Evolutionary conservation across 2,329 filamentous ascomycete species (phyloP), one percentile per base, ranked within the genome.

Genomic region (Pyrenochaeta sp.): DNA sequence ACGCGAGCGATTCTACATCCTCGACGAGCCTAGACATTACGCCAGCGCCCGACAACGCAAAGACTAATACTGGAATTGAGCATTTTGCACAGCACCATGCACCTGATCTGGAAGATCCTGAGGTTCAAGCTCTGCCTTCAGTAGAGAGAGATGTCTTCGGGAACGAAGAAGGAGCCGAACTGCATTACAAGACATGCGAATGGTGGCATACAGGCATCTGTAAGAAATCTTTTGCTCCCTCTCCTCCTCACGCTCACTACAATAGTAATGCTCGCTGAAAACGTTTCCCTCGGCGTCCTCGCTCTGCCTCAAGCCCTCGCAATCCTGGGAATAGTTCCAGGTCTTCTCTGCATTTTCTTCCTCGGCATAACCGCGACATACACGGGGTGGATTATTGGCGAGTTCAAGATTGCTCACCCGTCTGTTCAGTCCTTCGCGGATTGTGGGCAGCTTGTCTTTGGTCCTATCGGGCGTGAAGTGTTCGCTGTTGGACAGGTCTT

Each of bases 391-490:
- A 75, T 85, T 4, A 77, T 86, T 34, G 82, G 80, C 13, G 78
- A 83, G 56, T 82, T 85, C 70, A 82, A 82, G 55, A 66, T 78
- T 40, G 69, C 64, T 29, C 78, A 80, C 58, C 84, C 85, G 2
- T 72, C 82, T 10, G 77, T 88, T 35, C 78, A 81, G 28, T 84
- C 82, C 58, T 88, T 89, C 63, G 83, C 85, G 15, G 87, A 90
- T 58, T 86, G 84, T 10, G 86, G 84, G 2, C 74, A 79, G 30
- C 74, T 89, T 34, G 73, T 89, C 35, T 75, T 77, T 44, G 87
- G 87, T 7, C 73, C 70, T 13, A 72, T 81, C 26, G 85, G 84
- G 1, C 81, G 83, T 49, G 83, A 87, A 63, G 53, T 89, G 21
- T 73, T 88, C 30, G 84, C 84, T 17, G 69, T 74, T 51, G 84